These are phyloP conservation scores for Lasiosphaeriaceae sp. DNA, from an alignment of 495 filamentous ascomycete species.

Conservation along the genomic window DNA sequence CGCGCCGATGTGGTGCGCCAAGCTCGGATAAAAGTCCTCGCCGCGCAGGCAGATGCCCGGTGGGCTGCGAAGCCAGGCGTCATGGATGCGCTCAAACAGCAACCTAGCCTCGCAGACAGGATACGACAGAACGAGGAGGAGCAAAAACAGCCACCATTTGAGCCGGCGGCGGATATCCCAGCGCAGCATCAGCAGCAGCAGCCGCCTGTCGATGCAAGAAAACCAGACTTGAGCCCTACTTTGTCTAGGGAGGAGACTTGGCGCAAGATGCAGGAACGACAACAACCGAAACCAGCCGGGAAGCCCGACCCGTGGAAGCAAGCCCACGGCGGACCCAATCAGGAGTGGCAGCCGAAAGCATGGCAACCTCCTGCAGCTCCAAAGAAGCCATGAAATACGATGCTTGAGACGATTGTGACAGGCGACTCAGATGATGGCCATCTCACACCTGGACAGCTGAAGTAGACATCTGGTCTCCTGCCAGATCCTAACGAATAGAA, in stretches of 20 bases:
- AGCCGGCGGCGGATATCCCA: not conserved
- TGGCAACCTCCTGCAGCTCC: slow-evolving; percentile 55
- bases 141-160: not conserved
- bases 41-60: slow-evolving; percentile 73
- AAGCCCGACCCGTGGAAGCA: slow-evolving; percentile 61
- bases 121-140: not conserved
- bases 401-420: too few relatives aligned
- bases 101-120: not conserved
- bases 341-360: slow-evolving; percentile 71
- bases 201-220: not conserved
- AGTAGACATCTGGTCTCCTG: too few relatives aligned
- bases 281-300: slow-evolving; percentile 10
- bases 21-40: slow-evolving; percentile 66
- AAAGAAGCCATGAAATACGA: slow-evolving; percentile 24
- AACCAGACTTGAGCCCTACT: not conserved
- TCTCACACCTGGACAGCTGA: too few relatives aligned
- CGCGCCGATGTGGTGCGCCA: slow-evolving; percentile 63
- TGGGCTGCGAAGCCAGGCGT: slow-evolving; percentile 71
- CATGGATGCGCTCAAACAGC: slow-evolving; percentile 16
- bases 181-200: not conserved
- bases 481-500: too few relatives aligned
- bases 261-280: slow-evolving; percentile 24
- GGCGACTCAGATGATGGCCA: too few relatives aligned
- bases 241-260: slow-evolving; percentile 21
- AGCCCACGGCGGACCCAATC: slow-evolving; percentile 52